These are phyloP conservation scores for Tubosaeta sp. DNA, from an alignment of 768 basidiomycete genomes.

Conservation along the genomic window DNA sequence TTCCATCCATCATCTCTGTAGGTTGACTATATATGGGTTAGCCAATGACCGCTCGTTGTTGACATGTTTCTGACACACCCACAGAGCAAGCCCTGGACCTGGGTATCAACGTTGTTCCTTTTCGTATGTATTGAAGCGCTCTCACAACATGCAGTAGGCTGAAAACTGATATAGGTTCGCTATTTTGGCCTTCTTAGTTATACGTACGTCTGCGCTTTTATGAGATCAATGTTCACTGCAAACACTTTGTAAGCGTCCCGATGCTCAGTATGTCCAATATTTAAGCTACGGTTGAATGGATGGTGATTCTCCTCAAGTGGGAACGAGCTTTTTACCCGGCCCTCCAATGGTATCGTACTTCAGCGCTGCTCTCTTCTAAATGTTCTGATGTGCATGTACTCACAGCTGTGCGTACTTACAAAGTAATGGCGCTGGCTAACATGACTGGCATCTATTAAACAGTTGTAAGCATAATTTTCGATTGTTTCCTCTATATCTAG, in stretches of 20 bases:
- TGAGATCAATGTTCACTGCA: background rate
- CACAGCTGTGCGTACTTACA: background rate
- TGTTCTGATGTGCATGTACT: background rate
- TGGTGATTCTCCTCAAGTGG: background rate
- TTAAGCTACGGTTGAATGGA: background rate
- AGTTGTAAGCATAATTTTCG: background rate
- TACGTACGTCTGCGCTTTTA: background rate
- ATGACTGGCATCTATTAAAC: background rate
- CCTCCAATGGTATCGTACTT: background rate
- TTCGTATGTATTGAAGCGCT: background rate
- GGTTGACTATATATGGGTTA: slow-evolving; percentile 2
- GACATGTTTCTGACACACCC: too few species aligned
- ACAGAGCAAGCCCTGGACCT: background rate
- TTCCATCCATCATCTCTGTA: background rate
- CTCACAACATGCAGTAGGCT: background rate
- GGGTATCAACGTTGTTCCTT: background rate
- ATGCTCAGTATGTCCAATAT: slow-evolving; percentile 1
- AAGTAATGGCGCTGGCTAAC: background rate
- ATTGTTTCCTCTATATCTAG: background rate
- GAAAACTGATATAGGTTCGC: background rate
- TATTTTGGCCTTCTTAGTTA: slow-evolving; percentile 1
- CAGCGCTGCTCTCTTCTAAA: too few species aligned
- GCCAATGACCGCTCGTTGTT: background rate
- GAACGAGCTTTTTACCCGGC: slow-evolving; percentile 9
- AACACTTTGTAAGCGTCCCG: background rate